phyloP scores from a whole-genome alignment of 768 basidiomycete genomes.

The Cystobasidium tubakii region DNA sequence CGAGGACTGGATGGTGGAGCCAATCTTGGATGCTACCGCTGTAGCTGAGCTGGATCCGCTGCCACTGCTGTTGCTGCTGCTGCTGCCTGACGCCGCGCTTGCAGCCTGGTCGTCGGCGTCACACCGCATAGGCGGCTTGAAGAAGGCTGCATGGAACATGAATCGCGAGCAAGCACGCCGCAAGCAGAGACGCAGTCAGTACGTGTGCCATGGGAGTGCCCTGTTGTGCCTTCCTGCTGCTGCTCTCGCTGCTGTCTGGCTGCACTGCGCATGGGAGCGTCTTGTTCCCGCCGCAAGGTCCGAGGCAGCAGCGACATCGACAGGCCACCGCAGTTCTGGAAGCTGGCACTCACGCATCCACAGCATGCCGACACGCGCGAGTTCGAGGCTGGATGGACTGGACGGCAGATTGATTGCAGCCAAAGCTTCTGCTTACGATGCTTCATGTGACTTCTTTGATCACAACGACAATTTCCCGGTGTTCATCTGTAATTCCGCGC shows the following conservation, averaged over 20 bases:
- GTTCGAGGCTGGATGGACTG: not conserved
- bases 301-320: not conserved
- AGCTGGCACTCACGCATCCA: not conserved
- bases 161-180: too few species aligned
- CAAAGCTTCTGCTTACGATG: too few species aligned
- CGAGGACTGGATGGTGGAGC: constrained; percentile 12
- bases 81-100: not conserved
- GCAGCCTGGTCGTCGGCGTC: constrained; percentile 11
- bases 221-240: not conserved
- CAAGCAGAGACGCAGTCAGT: too few species aligned
- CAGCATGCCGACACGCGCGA: not conserved
- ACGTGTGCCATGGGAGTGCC: too few species aligned
- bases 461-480: too few species aligned
- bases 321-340: too few species aligned
- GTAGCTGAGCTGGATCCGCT: constrained; percentile 21
- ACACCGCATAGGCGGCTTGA: constrained; percentile 24
- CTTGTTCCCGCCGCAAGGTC: not conserved
- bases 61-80: constrained; percentile 16
- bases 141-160: constrained; percentile 14
- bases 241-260: not conserved
- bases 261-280: not conserved
- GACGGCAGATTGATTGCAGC: too few species aligned
- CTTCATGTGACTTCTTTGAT: too few species aligned
- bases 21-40: not conserved
- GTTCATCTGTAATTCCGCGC: too few species aligned